phyloP scores from a whole-genome alignment of 495 filamentous ascomycete species.

The Penicillium desertorum region DNA sequence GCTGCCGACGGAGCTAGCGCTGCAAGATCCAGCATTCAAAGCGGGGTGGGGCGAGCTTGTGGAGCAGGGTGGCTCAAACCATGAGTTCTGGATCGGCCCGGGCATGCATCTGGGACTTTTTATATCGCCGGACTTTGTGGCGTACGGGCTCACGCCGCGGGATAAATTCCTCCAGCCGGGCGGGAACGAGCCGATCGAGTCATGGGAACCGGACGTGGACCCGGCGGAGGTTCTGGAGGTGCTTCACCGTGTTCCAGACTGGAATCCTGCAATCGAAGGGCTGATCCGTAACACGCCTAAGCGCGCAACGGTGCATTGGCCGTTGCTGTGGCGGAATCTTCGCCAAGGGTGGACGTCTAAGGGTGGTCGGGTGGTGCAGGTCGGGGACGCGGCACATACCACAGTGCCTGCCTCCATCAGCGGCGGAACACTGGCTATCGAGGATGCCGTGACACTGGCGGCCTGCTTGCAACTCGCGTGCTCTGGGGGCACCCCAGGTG shows the following conservation, averaged over 20 bases:
- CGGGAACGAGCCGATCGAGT: slow-evolving; percentile 37
- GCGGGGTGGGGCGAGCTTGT: slow-evolving; percentile 13
- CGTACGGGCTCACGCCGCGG: slow-evolving; percentile 6
- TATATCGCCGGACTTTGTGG: slow-evolving; percentile 1
- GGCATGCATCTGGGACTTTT: slow-evolving; percentile 21
- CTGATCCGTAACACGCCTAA: background rate
- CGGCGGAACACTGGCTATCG: slow-evolving; percentile 1
- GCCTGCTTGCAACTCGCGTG: background rate
- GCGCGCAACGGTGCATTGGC: background rate
- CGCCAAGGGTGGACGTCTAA: background rate
- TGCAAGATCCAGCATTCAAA: slow-evolving; percentile 15
- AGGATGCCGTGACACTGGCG: background rate
- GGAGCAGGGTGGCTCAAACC: background rate
- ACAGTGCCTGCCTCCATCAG: background rate
- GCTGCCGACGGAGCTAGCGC: slow-evolving; percentile 17
- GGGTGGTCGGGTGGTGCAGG: background rate
- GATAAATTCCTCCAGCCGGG: background rate
- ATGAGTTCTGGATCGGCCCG: slow-evolving; percentile 24
- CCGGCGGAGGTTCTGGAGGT: slow-evolving; percentile 45
- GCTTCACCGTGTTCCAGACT: background rate
- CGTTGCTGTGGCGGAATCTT: background rate
- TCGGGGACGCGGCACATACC: slow-evolving; percentile 2
- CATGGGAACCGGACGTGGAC: slow-evolving; percentile 54
- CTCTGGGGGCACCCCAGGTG: background rate
- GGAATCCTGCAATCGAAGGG: background rate